phyloP scores from a whole-genome alignment of 139 green algal species.

The Chlorella sorokiniana region DNA sequence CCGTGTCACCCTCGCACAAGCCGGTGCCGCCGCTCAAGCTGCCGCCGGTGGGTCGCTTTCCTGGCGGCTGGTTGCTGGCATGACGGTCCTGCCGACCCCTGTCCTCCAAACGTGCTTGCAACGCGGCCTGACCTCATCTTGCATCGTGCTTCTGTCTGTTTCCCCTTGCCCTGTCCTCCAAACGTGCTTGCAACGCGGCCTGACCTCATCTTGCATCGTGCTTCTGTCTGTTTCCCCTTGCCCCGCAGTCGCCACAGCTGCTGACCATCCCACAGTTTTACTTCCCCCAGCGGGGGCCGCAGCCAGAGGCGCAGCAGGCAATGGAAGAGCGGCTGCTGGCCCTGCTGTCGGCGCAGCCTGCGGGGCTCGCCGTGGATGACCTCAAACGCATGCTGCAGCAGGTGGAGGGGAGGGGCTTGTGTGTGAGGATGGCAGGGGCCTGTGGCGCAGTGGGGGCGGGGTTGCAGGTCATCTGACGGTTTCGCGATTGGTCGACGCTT shows the following conservation, averaged over 20 bases:
- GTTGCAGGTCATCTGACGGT: too few species aligned
- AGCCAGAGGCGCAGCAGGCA: constrained; percentile 14
- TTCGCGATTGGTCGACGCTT: background rate
- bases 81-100: background rate
- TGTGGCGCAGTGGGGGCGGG: too few species aligned
- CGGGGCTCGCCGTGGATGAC: constrained; percentile 52
- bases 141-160: background rate
- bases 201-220: background rate
- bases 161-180: background rate
- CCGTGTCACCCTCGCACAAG: constrained; percentile 53
- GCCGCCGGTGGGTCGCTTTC: constrained; percentile 16
- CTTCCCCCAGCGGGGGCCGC: constrained; percentile 59
- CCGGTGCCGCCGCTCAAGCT: constrained; percentile 20
- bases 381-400: constrained; percentile 68
- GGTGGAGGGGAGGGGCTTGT: constrained; percentile 16
- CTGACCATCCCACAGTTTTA: constrained; percentile 84
- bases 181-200: background rate
- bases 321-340: constrained; percentile 50
- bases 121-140: background rate
- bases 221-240: background rate
- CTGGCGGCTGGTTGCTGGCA: background rate
- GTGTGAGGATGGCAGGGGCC: background rate
- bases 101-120: background rate
- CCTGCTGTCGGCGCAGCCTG: constrained; percentile 51
- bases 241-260: constrained; percentile 32